Conservation (phyloP, 495 filamentous ascomycete species). For the Penicillium odoratum region DNA sequence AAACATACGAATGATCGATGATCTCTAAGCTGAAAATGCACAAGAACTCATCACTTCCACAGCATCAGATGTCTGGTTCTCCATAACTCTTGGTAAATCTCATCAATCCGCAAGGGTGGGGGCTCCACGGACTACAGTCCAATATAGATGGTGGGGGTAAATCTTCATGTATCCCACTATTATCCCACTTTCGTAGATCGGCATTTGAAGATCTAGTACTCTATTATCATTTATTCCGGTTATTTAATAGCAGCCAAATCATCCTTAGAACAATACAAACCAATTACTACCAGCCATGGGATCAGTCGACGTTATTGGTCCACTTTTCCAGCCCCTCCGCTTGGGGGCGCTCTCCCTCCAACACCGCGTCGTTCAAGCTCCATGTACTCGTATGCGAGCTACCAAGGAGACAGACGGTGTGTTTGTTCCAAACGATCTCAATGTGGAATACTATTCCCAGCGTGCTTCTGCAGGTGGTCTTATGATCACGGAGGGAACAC, state of each 20-base stretch:
- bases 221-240: background rate
- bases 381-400: conserved; percentile 53
- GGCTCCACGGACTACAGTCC: background rate
- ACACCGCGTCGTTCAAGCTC: conserved; percentile 54
- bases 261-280: background rate
- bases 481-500: conserved; percentile 49
- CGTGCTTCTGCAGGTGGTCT: conserved; percentile 48
- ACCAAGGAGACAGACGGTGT: conserved; percentile 39
- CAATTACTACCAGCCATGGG: conserved; percentile 20
- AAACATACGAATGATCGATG: too few relatives aligned
- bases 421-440: conserved; percentile 39
- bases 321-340: conserved; percentile 54
- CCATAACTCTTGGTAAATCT: background rate
- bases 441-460: conserved; percentile 52
- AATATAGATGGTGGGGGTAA: conserved; percentile 13
- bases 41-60: too few relatives aligned
- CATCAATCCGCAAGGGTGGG: background rate
- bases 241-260: conserved; percentile 5
- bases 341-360: conserved; percentile 46
- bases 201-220: background rate
- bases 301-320: conserved; percentile 26
- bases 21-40: too few relatives aligned
- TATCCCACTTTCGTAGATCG: conserved; percentile 18
- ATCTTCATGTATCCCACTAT: conserved; percentile 14
- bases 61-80: too few relatives aligned